These are phyloP conservation scores for Cenchrus fungigraminus DNA, from an alignment of 176 grass and related monocot species.

Conservation along the genomic window DNA sequence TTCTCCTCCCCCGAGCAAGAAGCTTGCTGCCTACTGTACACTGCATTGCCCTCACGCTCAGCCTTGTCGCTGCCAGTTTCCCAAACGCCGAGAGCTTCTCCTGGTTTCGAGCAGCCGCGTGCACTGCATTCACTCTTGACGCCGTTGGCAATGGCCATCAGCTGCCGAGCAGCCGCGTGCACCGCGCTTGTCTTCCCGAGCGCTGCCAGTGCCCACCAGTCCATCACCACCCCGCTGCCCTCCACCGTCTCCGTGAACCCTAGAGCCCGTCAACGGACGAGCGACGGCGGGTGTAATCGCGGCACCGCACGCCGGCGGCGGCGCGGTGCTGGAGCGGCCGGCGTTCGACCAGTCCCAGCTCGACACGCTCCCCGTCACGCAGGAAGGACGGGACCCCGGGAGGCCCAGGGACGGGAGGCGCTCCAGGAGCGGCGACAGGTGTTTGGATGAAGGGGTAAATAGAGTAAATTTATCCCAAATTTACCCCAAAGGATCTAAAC, in stretches of 20 bases:
- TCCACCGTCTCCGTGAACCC: constrained; percentile 8
- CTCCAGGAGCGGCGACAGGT: constrained; percentile 63
- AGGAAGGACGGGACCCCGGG: constrained; percentile 72
- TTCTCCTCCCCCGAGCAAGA: background rate
- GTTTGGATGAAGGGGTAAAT: background rate
- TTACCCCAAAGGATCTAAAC: too few relatives aligned
- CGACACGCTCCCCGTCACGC: constrained; percentile 40
- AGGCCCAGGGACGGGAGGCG: constrained; percentile 49
- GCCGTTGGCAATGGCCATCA: constrained; percentile 41
- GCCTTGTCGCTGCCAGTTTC: background rate
- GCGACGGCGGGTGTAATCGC: background rate
- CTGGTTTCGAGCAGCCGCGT: background rate
- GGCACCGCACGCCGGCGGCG: constrained; percentile 15
- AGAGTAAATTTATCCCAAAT: too few relatives aligned
- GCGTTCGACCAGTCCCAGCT: constrained; percentile 69
- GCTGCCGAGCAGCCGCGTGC: constrained; percentile 44
- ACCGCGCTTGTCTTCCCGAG: constrained; percentile 35
- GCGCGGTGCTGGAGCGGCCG: constrained; percentile 60
- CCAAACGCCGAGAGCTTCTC: background rate
- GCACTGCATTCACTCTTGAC: too few relatives aligned
- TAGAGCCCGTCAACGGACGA: background rate
- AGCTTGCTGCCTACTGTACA: background rate
- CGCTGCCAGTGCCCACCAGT: background rate
- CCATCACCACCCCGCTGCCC: background rate
- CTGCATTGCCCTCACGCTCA: background rate